Base-by-base conservation (phyloP, 306 rosid genomes). In the Rubus idaeus region DNA sequence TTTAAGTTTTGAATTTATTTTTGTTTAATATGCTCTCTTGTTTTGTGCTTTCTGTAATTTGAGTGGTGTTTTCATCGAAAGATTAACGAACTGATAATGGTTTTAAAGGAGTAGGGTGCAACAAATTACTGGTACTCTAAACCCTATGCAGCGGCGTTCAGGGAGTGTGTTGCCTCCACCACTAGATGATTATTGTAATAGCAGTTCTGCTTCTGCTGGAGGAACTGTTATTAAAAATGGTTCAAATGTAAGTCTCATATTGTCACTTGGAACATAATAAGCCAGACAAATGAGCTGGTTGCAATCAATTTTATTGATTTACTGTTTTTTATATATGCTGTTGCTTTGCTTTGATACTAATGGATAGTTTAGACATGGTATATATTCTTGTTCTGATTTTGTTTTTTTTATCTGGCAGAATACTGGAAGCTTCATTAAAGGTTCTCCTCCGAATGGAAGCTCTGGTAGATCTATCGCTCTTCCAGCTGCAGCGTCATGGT, bases 151-250 rank as follows among this genome's bases (percentile, higher is more conserved):
- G 82, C 83, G 81, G 37, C 90, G 89, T n/a, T 84, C 93, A 16
- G 98, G 98, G 79, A 86, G 62, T 89, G 74, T 77, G 58, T 85
- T 94, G 85, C 98, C 97, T n/a, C 89, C 91, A 1, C 96, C 98
- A 13, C 18, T 86, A 61, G 98, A 94, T 75, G 97, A 91, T 82
- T 88, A 75, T 64, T 64, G 67, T 8, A 80, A 70, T 72, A 80
- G 51, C 75, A 79, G 82, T 78, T 76, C 87, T 83, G 74, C 84
- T 79, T 85, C 91, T 23, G 63, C 89, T 9, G 96, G 81, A 64
- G 87, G 89, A 64, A 90, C 91, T 26, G 85, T 84, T 77, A 81
- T 78, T 5, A 86, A 85, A 80, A 90, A 83, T 77, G 57, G 80
- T 75, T 70, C 94, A 3, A 90, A 42, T 89, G 98, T 94, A 94